phyloP scores from a whole-genome alignment of 1,284 basidiomycete genomes.

The Mycocalia duriaeana region DNA sequence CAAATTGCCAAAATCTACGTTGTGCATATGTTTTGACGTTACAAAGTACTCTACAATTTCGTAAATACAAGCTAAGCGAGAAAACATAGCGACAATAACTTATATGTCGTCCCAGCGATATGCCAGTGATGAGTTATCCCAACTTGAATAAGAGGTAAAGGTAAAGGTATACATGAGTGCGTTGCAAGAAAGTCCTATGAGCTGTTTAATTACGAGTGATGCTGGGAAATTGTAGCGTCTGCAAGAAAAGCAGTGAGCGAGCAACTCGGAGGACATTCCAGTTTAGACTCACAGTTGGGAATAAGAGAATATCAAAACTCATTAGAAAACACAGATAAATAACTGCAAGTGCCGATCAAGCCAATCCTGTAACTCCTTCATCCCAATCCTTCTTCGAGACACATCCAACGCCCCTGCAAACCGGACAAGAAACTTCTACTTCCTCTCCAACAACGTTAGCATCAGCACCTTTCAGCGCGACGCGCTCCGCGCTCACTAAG shows the following conservation, averaged over 20 bases:
- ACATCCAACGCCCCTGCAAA: constrained; percentile 56
- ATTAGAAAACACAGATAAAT: background rate
- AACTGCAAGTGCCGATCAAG: background rate
- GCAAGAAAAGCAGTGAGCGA: background rate
- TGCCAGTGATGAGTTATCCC: too few relatives aligned
- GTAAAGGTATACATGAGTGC: too few relatives aligned
- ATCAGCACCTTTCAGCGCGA: constrained; percentile 54
- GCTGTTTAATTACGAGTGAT: too few relatives aligned
- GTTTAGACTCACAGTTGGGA: background rate
- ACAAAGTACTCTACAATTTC: too few relatives aligned
- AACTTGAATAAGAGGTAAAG: too few relatives aligned
- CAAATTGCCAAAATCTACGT: too few relatives aligned
- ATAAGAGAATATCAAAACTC: background rate
- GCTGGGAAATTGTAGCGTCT: too few relatives aligned
- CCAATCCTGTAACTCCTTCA: constrained; percentile 31
- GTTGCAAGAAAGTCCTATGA: too few relatives aligned
- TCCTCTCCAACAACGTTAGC: constrained; percentile 32
- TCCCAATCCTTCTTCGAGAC: constrained; percentile 60
- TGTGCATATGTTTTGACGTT: too few relatives aligned
- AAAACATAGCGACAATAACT: too few relatives aligned
- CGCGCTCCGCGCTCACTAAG: constrained; percentile 68
- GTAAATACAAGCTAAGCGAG: too few relatives aligned
- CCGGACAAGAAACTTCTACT: constrained; percentile 61
- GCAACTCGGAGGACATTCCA: background rate
- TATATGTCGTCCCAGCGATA: too few relatives aligned